phyloP scores from a whole-genome alignment of 768 basidiomycete genomes.

The Hericium rajendrae region DNA sequence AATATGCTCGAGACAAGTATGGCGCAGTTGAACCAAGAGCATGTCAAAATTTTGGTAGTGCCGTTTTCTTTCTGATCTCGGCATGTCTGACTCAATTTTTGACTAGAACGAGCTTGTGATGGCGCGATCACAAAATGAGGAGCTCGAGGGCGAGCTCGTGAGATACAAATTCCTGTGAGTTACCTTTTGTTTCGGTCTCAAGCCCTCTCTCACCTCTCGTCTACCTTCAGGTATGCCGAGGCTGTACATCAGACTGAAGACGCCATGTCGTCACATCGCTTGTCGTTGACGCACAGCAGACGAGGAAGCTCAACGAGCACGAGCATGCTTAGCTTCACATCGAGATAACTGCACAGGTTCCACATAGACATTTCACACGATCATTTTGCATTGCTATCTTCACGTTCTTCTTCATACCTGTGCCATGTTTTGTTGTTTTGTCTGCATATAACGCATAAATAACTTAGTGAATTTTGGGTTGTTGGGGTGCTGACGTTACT shows the following conservation, averaged over 20 bases:
- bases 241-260: slow-evolving; percentile 44
- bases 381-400: background rate
- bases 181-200: slow-evolving; percentile 3
- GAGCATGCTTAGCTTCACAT: slow-evolving; percentile 12
- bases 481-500: no score
- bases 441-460: background rate
- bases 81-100: slow-evolving; percentile 19
- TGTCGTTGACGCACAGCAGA: slow-evolving; percentile 24
- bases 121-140: slow-evolving; percentile 80
- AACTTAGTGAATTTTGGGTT: no score
- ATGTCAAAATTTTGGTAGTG: slow-evolving; percentile 61
- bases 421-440: background rate
- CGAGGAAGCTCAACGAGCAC: slow-evolving; percentile 17
- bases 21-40: slow-evolving; percentile 73
- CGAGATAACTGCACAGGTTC: slow-evolving; percentile 1
- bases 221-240: slow-evolving; percentile 38
- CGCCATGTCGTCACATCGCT: slow-evolving; percentile 33
- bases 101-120: slow-evolving; percentile 82
- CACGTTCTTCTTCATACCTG: background rate
- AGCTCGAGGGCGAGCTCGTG: slow-evolving; percentile 89
- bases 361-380: background rate
- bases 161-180: slow-evolving; percentile 85
- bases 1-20: slow-evolving; percentile 73
- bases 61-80: no score
- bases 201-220: no score